Evolutionary conservation across 805 yeast genomes (phyloP).

Genomic region (Maudiozyma bulderi): DNA sequence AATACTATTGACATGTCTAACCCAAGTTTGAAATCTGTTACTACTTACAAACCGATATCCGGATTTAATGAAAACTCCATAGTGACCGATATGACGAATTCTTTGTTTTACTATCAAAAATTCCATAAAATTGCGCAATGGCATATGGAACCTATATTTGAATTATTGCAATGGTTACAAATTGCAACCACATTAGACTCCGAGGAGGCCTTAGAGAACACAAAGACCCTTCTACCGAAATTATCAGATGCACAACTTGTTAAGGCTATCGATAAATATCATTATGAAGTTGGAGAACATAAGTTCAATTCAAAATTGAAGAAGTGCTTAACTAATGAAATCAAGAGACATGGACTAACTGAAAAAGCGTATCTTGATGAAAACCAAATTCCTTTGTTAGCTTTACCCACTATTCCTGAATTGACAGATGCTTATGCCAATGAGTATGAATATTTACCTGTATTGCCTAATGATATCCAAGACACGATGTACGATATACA

Average conservation of each 20-base stretch:
- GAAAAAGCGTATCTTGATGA: conserved; percentile 37
- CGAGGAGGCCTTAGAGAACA: conserved; percentile 50
- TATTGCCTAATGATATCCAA: conserved; percentile 55
- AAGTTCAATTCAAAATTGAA: conserved; percentile 48
- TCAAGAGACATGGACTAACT: conserved; percentile 11
- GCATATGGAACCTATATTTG: conserved; percentile 64
- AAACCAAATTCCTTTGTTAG: conserved; percentile 42
- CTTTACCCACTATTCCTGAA: conserved; percentile 67
- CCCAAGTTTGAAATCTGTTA: conserved; percentile 19
- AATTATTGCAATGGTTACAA: conserved; percentile 84
- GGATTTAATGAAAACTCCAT: conserved; percentile 3
- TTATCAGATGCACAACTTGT: conserved; percentile 63
- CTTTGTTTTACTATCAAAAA: conserved; percentile 54
- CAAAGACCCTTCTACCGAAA: conserved; percentile 42
- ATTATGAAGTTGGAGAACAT: conserved; percentile 74
- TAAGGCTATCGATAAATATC: conserved; percentile 63
- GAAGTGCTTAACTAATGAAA: conserved; percentile 22
- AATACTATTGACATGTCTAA: conserved; percentile 18
- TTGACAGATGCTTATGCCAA: conserved; percentile 65
- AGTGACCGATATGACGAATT: conserved; percentile 27
- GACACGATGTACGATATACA: conserved; percentile 65
- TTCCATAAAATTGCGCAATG: conserved; percentile 54
- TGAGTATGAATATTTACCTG: conserved; percentile 55
- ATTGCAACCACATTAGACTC: conserved; percentile 64
- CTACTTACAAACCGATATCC: conserved; percentile 17